These are phyloP conservation scores for Penicillium palitans DNA, from an alignment of 2,329 filamentous ascomycete species.

Conservation along the genomic window DNA sequence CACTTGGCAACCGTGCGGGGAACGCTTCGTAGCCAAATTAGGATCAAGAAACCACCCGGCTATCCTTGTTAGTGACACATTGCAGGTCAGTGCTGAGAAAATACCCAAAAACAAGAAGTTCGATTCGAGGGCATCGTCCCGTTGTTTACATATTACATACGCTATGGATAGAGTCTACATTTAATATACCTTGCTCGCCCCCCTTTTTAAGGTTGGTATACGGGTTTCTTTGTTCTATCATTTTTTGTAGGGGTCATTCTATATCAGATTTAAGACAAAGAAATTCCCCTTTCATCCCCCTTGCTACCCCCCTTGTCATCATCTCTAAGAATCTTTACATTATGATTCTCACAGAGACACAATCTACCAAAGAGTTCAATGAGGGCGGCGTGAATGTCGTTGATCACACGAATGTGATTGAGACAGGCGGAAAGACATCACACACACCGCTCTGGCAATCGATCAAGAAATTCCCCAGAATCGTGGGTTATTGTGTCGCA, in stretches of 20 bases:
- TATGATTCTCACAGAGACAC: background rate
- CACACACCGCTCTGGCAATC: constrained; percentile 20
- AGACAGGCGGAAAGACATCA: background rate
- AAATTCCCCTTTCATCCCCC: background rate
- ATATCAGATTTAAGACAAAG: background rate
- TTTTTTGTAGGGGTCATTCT: background rate
- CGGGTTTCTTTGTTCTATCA: constrained; percentile 1
- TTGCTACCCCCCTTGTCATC: background rate
- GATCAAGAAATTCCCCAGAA: constrained; percentile 17
- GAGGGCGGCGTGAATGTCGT: constrained; percentile 2
- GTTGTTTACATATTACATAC: constrained; percentile 4
- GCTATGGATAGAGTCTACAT: constrained; percentile 10
- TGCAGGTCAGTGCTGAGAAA: background rate
- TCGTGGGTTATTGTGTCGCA: constrained; percentile 20
- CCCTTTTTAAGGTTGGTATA: background rate
- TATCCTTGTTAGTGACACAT: background rate
- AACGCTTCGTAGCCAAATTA: background rate
- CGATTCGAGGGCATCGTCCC: background rate
- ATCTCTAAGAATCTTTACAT: background rate
- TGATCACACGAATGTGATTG: background rate
- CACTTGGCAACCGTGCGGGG: constrained; percentile 16
- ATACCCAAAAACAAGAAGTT: background rate
- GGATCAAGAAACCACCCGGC: background rate
- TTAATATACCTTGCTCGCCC: background rate
- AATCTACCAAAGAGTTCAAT: constrained; percentile 1